A percentile compares a stretch with the other conserved stretches of the same genome.
Evolutionary conservation across 306 rosid genomes (phyloP).

Genomic region (Hippophae gyantsensis): DNA sequence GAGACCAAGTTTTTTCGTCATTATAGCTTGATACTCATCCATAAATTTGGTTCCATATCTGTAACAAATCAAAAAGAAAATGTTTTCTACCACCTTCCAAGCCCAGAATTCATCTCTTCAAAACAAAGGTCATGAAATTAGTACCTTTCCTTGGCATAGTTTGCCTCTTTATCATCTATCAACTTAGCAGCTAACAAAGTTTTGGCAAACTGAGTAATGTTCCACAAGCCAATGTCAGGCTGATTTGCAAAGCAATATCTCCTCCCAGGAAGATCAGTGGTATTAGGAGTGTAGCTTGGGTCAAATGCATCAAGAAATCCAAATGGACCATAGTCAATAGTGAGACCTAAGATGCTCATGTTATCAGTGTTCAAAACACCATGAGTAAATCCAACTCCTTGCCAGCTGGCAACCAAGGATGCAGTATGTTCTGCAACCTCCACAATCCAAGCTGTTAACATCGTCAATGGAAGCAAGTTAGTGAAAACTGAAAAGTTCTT

Average conservation of each 20-base stretch:
- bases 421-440: constrained; percentile 95
- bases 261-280: constrained; percentile 98
- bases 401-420: constrained; percentile 86
- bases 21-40: constrained; percentile 91
- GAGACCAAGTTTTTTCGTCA: constrained; percentile 94
- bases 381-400: constrained; percentile 97
- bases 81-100: constrained; percentile 14
- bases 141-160: constrained; percentile 96
- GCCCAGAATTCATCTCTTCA: neutral
- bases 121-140: constrained; percentile 9
- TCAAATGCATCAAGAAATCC: constrained; percentile 99
- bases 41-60: constrained; percentile 90
- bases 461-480: constrained; percentile 17
- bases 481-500: no score
- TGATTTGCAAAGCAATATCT: constrained; percentile 98
- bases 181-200: constrained; percentile 62
- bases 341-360: constrained; percentile 97
- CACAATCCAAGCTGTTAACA: constrained; percentile 75
- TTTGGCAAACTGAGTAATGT: constrained; percentile 67
- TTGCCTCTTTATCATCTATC: constrained; percentile 83
- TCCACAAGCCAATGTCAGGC: constrained; percentile 97
- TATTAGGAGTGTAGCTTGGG: constrained; percentile 90
- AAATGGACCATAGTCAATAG: constrained; percentile 94
- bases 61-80: constrained; percentile 18
- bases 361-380: constrained; percentile 99